Evolutionary conservation across 1,284 basidiomycete species (phyloP).

Genomic region (Microbotryum intermedium): DNA sequence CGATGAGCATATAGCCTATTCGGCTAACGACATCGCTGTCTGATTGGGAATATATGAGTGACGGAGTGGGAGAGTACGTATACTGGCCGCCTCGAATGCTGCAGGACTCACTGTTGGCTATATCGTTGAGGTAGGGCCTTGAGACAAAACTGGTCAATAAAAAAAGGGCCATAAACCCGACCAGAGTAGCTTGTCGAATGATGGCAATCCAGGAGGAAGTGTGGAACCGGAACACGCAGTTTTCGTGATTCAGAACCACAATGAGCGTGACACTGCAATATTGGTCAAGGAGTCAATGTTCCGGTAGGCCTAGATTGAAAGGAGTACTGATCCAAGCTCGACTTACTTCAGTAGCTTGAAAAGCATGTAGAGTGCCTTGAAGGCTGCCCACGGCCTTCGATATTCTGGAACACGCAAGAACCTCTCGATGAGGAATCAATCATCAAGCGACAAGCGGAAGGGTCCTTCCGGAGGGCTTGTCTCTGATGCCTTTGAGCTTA

Average conservation of each 20-base stretch:
- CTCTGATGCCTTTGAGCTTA: too few relatives aligned
- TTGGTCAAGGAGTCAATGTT: conserved; percentile 8
- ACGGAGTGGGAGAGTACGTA: conserved; percentile 42
- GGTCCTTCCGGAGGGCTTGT: neutral
- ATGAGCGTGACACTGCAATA: conserved; percentile 54
- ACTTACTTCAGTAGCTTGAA: neutral
- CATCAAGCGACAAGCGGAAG: too few relatives aligned
- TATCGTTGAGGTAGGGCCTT: conserved; percentile 60
- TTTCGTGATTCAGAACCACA: conserved; percentile 55
- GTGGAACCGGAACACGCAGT: conserved; percentile 60
- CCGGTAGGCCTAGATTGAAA: too few relatives aligned
- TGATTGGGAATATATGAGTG: too few relatives aligned
- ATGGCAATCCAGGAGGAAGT: conserved; percentile 49
- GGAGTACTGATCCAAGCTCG: too few relatives aligned
- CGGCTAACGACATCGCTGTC: conserved; percentile 37
- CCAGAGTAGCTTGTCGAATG: conserved; percentile 49
- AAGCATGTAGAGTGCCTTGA: conserved; percentile 38
- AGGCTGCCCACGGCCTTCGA: conserved; percentile 52
- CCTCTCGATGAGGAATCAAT: neutral
- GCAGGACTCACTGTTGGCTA: conserved; percentile 50
- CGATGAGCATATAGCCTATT: conserved; percentile 19
- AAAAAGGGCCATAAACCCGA: conserved; percentile 53
- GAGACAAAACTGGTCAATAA: conserved; percentile 55
- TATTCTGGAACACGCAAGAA: conserved; percentile 46
- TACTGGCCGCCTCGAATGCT: conserved; percentile 47